Evolutionary conservation across 140 eudicot species (phyloP).

Genomic region (Erigeron philadelphicus): DNA sequence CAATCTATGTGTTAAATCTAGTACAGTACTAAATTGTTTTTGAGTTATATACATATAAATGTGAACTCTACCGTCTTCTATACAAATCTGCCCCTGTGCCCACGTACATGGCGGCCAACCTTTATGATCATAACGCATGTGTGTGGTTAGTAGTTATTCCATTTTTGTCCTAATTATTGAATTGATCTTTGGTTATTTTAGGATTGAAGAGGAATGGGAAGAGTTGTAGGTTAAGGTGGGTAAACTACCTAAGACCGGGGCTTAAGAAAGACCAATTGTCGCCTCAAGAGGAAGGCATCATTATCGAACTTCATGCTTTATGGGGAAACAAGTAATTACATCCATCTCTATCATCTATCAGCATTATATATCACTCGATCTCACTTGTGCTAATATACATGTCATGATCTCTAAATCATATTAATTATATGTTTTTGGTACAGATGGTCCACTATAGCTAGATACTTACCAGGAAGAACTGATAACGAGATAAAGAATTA

Average conservation of each 20-base stretch:
- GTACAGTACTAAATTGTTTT: no score
- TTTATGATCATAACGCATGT: background rate
- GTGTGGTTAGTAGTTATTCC: background rate
- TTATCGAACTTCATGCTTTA: conserved; percentile 72
- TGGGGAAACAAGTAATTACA: conserved; percentile 77
- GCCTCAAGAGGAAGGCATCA: conserved; percentile 84
- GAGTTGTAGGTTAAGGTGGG: conserved; percentile 88
- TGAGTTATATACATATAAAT: no score
- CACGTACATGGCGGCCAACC: no score
- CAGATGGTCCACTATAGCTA: conserved; percentile 82
- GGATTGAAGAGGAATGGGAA: conserved; percentile 75
- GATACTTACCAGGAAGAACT: conserved; percentile 73
- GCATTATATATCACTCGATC: background rate
- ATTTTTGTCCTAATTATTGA: background rate
- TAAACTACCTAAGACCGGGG: conserved; percentile 81
- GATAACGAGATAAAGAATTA: conserved; percentile 66
- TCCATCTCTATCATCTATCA: background rate
- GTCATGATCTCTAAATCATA: conserved; percentile 2
- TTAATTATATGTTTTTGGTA: background rate
- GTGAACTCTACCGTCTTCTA: background rate
- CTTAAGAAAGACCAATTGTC: conserved; percentile 68
- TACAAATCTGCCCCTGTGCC: background rate
- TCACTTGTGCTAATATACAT: background rate
- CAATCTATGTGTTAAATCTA: no score
- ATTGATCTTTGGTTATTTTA: conserved; percentile 17